These are phyloP conservation scores for Pythium scleroteichum DNA, from an alignment of 352 stramenopile species.

Conservation along the genomic window DNA sequence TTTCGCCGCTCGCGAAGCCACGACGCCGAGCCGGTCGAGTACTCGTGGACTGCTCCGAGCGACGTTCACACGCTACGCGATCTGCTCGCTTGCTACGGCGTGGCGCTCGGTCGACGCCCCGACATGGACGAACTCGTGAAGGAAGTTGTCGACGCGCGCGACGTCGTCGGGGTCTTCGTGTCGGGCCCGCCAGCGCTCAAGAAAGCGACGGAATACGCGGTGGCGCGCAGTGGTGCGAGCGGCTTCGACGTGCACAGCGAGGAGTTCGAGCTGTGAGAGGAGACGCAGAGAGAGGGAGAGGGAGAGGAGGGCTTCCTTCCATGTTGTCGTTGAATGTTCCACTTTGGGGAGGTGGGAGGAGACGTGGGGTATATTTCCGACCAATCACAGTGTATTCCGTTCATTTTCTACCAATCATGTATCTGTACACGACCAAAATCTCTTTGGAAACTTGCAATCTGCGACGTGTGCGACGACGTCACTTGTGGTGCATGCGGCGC, in stretches of 20 bases:
- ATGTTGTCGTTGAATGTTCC: too few species aligned
- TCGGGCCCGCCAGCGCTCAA: conserved; percentile 22
- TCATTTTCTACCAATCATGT: too few species aligned
- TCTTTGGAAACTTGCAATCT: too few species aligned
- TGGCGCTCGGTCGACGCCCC: conserved; percentile 5
- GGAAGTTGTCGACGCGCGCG: background rate
- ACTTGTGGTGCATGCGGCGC: conserved; percentile 20
- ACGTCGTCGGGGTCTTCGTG: conserved; percentile 21
- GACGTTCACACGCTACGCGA: conserved; percentile 13
- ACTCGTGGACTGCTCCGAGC: too few species aligned
- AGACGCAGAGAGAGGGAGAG: too few species aligned
- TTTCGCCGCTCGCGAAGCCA: background rate
- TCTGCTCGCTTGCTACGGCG: conserved; percentile 12
- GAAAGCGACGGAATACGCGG: conserved; percentile 5
- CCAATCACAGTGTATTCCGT: too few species aligned
- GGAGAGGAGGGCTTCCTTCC: too few species aligned
- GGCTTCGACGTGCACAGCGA: conserved; percentile 25
- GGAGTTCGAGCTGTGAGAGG: conserved; percentile 26
- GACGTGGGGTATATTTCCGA: too few species aligned
- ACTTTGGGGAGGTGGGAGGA: too few species aligned
- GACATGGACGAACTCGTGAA: conserved; percentile 9
- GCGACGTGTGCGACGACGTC: too few species aligned
- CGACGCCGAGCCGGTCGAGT: too few species aligned
- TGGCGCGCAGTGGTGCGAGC: background rate
- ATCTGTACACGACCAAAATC: too few species aligned